These are phyloP conservation scores for Pythium myriotylum DNA, from an alignment of 352 stramenopile genomes.

Conservation along the genomic window DNA sequence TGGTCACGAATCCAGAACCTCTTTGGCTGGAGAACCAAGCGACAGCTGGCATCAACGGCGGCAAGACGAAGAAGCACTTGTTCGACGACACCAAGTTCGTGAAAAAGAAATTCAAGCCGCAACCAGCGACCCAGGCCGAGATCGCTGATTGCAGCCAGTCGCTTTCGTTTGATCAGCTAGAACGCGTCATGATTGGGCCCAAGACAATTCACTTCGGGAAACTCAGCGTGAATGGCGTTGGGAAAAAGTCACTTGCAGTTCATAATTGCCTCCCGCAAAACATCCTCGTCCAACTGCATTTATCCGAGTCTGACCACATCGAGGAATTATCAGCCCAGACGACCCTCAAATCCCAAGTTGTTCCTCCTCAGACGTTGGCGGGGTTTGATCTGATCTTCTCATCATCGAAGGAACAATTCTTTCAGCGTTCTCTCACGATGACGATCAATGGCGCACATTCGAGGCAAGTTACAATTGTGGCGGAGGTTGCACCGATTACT, in stretches of 20 bases:
- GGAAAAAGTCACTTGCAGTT: conserved; percentile 81
- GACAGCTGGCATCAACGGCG: conserved; percentile 9
- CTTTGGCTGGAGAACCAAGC: conserved; percentile 62
- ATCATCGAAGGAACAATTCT: conserved; percentile 78
- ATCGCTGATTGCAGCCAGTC: conserved; percentile 77
- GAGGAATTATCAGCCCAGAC: conserved; percentile 70
- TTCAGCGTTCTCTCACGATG: conserved; percentile 81
- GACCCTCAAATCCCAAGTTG: conserved; percentile 72
- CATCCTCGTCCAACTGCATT: conserved; percentile 71
- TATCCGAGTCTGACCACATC: conserved; percentile 41
- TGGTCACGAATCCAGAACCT: conserved; percentile 45
- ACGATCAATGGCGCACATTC: conserved; percentile 86
- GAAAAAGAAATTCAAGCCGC: conserved; percentile 91
- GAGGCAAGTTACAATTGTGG: conserved; percentile 82
- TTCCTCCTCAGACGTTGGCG: conserved; percentile 73
- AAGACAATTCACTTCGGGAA: conserved; percentile 93
- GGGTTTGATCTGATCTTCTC: conserved; percentile 92
- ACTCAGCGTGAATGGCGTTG: conserved; percentile 85
- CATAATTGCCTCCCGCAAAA: conserved; percentile 88
- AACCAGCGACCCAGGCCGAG: conserved; percentile 89
- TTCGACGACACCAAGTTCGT: conserved; percentile 91
- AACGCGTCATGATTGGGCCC: conserved; percentile 57
- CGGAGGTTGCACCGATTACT: conserved; percentile 90
- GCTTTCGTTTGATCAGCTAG: conserved; percentile 81
- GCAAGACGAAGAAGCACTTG: conserved; percentile 42